Evolutionary conservation across 257 asterid species (phyloP), one percentile per base, ranked within the genome.

Genomic region (Plectranthus barbatus): DNA sequence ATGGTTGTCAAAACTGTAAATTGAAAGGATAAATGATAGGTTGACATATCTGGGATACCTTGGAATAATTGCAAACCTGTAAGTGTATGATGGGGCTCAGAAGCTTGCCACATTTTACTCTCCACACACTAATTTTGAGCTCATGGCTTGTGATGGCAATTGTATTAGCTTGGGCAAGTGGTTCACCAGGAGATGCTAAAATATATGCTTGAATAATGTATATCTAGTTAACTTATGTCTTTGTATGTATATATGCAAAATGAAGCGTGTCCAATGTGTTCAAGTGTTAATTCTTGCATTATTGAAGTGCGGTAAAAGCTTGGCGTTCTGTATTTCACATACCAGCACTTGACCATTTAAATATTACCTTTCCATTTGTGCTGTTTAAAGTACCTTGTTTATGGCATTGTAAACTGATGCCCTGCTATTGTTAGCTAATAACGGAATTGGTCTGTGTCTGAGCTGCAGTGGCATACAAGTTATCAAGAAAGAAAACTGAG

Each of bases 401-500:
- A 42, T 60, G 41, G 60, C 47, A 13, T 49, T n/a, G 44, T 8
- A 17, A 18, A 71, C 13, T 39, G 31, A 54, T 70, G 40, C 29
- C 41, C 66, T 13, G 41, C 31, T 49, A 48, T 49, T 2, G 17
- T 37, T 60, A 54, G 61, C 44, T 67, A 41, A 33, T 41, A 60
- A 36, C 67, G 33, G 13, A 48, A 20, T 49, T 58, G 37, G 37
- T 49, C 39, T 61, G 24, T 48, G 24, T 46, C 60, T 78, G 49
- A 75, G 54, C 59, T 24, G 15, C 33, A 94, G 96, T 94, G 72
- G 94, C 91, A 41, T 74, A 77, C 68, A 87, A 84, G 75, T 66
- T 87, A 70, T 83, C 96, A 37, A 85, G 84, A 82, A 94, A 81
- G 84, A 90, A 94, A 78, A 79, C 68, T 0, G 97, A 90, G 1